These are phyloP conservation scores for Fusarium vanettenii DNA, from an alignment of 2,329 filamentous ascomycete genomes.

Conservation along the genomic window DNA sequence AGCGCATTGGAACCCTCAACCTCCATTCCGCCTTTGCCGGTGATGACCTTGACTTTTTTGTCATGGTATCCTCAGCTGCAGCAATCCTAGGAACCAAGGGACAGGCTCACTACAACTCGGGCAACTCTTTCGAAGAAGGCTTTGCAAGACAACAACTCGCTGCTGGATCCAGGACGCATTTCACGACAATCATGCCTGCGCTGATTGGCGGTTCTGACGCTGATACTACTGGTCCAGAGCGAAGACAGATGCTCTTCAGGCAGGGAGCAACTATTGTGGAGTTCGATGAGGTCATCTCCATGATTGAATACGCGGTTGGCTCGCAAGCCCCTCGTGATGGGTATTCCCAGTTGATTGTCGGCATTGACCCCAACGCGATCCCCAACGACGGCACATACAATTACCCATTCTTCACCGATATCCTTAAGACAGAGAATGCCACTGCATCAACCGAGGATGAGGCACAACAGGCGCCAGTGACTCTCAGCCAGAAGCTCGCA, in stretches of 20 bases:
- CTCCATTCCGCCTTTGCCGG: not conserved
- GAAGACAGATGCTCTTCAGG: not conserved
- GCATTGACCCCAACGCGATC: not conserved
- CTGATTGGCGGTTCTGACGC: not conserved
- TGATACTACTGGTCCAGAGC: not conserved
- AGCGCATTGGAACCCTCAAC: not conserved
- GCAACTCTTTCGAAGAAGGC: not conserved
- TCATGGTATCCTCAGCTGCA: not conserved
- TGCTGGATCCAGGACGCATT: not conserved
- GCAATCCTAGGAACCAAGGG: not conserved
- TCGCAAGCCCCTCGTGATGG: not conserved
- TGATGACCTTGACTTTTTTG: not conserved
- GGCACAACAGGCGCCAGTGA: not conserved
- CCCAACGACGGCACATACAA: not conserved
- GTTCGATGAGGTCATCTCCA: not conserved
- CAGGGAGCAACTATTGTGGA: not conserved
- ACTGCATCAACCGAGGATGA: not conserved
- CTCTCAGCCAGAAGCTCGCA: not conserved
- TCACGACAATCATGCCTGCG: not conserved
- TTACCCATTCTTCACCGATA: not conserved
- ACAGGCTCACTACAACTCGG: not conserved
- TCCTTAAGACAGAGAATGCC: not conserved
- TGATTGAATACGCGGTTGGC: not conserved
- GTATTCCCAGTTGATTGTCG: not conserved
- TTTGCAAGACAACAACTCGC: not conserved